Base-by-base conservation (phyloP, 805 yeast species). In the Candida dajiaensis region DNA sequence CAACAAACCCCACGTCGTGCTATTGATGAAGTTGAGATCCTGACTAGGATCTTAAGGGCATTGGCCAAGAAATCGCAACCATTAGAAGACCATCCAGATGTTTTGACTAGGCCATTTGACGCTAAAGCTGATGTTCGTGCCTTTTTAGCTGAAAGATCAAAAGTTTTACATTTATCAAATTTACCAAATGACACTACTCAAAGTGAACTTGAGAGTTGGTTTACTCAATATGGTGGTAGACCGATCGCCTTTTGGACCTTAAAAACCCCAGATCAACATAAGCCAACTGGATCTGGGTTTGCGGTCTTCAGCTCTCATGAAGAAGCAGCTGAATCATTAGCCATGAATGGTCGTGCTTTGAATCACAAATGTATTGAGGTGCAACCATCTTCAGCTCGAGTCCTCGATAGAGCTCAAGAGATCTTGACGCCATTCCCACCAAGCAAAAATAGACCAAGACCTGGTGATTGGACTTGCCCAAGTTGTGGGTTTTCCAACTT, bases 401-500 rank as follows among this genome's bases (percentile, higher is more conserved):
- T 90, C 3, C 70, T 90, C 41, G 96, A 88, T 53, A 76, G 80
- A 50, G 96, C 96, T 1, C 85, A 80, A 54, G 95, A 85, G 36
- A 76, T 90, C 38, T 69, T 90, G 49, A 76, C 87, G 0, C 89
- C 95, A 4, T 90, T 90, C 67, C 96, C 97, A 15, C 80, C 84
- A 26, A 77, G 82, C 31, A 85, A 88, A 54, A 89, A 90, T 65
- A 75, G 94, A 57, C 96, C 96, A 20, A 74, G 97, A 60, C 97
- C 97, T 0, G 97, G 97, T 19, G 97, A 90, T 63, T 90, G 97
- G 97, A 87, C 86, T n/a, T 90, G 97, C 65, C 96, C 96, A 22
- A 82, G 90, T 7, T 90, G 97, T 72, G 96, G 97, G 1, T 90
- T 90, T 59, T 86, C 95, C 21, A 90, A 90, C 65, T 90, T 90